Percentiles rank a stretch among this genome's conserved stretches.
These are phyloP conservation scores for Hymenoscyphus occultus DNA, from an alignment of 2,329 filamentous ascomycete species.

Conservation along the genomic window DNA sequence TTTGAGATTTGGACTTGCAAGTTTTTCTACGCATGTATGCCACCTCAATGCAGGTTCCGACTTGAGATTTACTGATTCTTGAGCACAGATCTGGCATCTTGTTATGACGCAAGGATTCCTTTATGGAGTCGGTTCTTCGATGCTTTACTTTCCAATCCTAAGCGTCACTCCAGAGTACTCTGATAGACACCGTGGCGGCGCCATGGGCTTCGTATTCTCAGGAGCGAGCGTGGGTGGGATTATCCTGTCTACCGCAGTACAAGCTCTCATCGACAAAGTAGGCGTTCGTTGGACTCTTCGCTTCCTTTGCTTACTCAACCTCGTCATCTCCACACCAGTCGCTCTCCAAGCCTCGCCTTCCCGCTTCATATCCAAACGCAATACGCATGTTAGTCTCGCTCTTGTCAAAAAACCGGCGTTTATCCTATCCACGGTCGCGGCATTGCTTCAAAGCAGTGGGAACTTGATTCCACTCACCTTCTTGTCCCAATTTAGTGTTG, in stretches of 20 bases:
- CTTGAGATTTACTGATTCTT: conserved; percentile 27
- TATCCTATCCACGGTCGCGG: conserved; percentile 41
- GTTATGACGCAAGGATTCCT: conserved; percentile 47
- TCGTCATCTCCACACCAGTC: conserved; percentile 41
- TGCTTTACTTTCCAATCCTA: conserved; percentile 44
- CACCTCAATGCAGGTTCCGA: neutral
- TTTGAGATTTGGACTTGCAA: conserved; percentile 44
- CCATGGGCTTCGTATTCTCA: conserved; percentile 45
- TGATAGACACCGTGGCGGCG: conserved; percentile 44
- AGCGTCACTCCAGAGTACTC: conserved; percentile 50
- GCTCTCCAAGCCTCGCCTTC: conserved; percentile 42
- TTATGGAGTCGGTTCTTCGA: conserved; percentile 43
- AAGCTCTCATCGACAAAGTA: conserved; percentile 41
- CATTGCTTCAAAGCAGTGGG: conserved; percentile 43
- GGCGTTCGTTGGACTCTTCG: conserved; percentile 46
- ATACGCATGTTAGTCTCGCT: conserved; percentile 40
- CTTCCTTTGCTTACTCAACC: conserved; percentile 39
- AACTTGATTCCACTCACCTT: conserved; percentile 48
- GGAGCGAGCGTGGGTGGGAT: conserved; percentile 45
- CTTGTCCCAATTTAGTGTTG: conserved; percentile 46
- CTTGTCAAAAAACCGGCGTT: conserved; percentile 42
- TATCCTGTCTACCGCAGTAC: conserved; percentile 41
- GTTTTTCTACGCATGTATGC: conserved; percentile 32
- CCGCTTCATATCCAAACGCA: conserved; percentile 38
- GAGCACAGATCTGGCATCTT: conserved; percentile 41